Conservation (phyloP, 2,329 filamentous ascomycete genomes). For the Raffaelea arxii region DNA sequence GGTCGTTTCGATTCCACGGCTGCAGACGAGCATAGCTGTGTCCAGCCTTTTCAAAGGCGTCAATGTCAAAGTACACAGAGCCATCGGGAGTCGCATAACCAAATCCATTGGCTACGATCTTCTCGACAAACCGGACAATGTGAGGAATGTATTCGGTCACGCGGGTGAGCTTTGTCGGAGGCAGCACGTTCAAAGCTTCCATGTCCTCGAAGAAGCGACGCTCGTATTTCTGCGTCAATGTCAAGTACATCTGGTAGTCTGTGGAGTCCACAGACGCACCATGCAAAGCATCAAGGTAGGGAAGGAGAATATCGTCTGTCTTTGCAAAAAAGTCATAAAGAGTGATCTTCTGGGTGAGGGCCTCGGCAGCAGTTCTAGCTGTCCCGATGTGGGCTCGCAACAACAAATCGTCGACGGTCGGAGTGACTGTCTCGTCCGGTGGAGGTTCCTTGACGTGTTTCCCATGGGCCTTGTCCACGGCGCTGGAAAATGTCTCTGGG, state of each 20-base stretch:
- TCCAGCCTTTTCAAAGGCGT: slow-evolving; percentile 52
- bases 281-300: slow-evolving; percentile 52
- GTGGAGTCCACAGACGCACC: slow-evolving; percentile 46
- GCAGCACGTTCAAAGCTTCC: slow-evolving; percentile 53
- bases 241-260: slow-evolving; percentile 58
- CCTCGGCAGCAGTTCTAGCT: slow-evolving; percentile 33
- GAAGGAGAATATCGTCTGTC: slow-evolving; percentile 52
- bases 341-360: slow-evolving; percentile 27
- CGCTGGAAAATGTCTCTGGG: slow-evolving; percentile 10
- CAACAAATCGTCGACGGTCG: neutral
- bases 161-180: slow-evolving; percentile 53
- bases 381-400: slow-evolving; percentile 18
- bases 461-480: slow-evolving; percentile 10
- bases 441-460: neutral
- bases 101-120: slow-evolving; percentile 55
- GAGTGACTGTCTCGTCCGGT: neutral
- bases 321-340: slow-evolving; percentile 30
- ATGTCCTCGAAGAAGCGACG: slow-evolving; percentile 60
- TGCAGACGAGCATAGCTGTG: slow-evolving; percentile 60
- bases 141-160: slow-evolving; percentile 60
- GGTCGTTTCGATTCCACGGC: slow-evolving; percentile 58
- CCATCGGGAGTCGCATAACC: slow-evolving; percentile 53
- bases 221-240: slow-evolving; percentile 56
- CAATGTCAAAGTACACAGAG: slow-evolving; percentile 64
- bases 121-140: slow-evolving; percentile 51